These are phyloP conservation scores for Cytospora paraplurivora DNA, from an alignment of 2,329 filamentous ascomycete genomes.

Conservation along the genomic window DNA sequence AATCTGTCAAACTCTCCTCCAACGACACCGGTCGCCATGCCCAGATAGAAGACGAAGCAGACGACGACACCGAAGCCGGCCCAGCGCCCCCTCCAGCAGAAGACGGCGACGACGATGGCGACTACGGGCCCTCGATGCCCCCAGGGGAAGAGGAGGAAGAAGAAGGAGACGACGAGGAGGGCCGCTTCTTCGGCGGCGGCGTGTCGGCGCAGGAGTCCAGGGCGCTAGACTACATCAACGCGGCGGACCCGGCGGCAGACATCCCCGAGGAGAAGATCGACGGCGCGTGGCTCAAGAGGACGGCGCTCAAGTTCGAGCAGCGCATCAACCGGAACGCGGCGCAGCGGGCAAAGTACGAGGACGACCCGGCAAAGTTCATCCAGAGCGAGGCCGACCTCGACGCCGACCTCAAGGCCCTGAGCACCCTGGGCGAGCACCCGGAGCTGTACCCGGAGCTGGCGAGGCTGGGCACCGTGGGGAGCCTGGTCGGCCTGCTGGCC, in stretches of 20 bases:
- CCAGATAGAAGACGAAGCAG: constrained; percentile 47
- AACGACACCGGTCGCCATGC: constrained; percentile 49
- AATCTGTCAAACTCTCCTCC: constrained; percentile 56
- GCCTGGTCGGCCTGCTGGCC: constrained; percentile 77
- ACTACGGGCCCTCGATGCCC: constrained; percentile 48
- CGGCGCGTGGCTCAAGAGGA: constrained; percentile 76
- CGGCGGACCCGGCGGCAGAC: constrained; percentile 48
- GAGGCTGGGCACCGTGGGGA: constrained; percentile 70
- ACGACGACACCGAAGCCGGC: constrained; percentile 49
- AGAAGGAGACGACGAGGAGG: constrained; percentile 76
- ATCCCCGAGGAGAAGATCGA: constrained; percentile 74
- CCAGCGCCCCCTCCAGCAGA: constrained; percentile 53
- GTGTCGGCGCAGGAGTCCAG: constrained; percentile 79
- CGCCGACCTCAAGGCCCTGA: constrained; percentile 81
- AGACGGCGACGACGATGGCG: constrained; percentile 53
- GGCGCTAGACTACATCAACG: constrained; percentile 86
- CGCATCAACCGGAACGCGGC: constrained; percentile 90
- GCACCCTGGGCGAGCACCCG: constrained; percentile 83
- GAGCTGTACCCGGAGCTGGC: constrained; percentile 81
- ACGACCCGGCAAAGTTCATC: constrained; percentile 81
- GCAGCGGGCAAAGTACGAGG: constrained; percentile 80
- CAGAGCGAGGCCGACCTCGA: constrained; percentile 86
- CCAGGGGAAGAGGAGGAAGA: constrained; percentile 50
- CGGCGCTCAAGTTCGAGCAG: constrained; percentile 83
- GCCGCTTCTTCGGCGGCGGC: constrained; percentile 92